A percentile compares a stretch with the other conserved stretches of the same genome.
Evolutionary conservation across 805 yeast species (phyloP).

Genomic region (Teunomyces tritomae): DNA sequence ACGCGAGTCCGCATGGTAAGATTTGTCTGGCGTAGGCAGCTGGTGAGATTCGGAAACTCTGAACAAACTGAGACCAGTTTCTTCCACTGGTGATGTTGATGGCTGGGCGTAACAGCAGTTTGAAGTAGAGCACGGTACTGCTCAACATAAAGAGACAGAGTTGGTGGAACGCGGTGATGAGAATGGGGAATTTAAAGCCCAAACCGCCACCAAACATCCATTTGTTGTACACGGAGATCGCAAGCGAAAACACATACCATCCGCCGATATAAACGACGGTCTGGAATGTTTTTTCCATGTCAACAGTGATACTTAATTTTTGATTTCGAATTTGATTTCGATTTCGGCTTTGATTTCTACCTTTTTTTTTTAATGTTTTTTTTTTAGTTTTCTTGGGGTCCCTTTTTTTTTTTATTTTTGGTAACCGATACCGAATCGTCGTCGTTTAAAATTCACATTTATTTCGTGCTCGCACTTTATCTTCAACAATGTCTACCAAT

Average conservation of each 20-base stretch:
- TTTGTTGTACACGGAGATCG: conserved; percentile 81
- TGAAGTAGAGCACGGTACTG: conserved; percentile 35
- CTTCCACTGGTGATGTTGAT: too few relatives aligned
- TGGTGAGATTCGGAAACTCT: conserved; percentile 20
- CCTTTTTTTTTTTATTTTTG: too few relatives aligned
- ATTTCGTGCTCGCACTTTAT: too few relatives aligned
- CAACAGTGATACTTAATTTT: too few relatives aligned
- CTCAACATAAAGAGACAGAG: conserved; percentile 59
- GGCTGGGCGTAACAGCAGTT: too few relatives aligned
- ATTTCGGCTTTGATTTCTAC: too few relatives aligned
- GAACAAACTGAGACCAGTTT: conserved; percentile 11
- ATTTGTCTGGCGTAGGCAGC: conserved; percentile 48
- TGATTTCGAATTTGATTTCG: too few relatives aligned
- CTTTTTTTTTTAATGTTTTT: too few relatives aligned
- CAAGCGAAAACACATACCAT: conserved; percentile 70
- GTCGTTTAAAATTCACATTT: too few relatives aligned
- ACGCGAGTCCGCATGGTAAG: conserved; percentile 81
- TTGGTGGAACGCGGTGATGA: conserved; percentile 86
- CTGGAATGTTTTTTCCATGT: conserved; percentile 10
- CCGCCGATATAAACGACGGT: conserved; percentile 42
- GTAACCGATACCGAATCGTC: too few relatives aligned
- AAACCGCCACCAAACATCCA: conserved; percentile 91
- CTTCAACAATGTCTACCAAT: conserved; percentile 16
- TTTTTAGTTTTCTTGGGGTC: too few relatives aligned
- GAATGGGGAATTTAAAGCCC: conserved; percentile 77